Base-by-base conservation (phyloP, 768 basidiomycete species). In the Boletus pseudo-olivaceus region DNA sequence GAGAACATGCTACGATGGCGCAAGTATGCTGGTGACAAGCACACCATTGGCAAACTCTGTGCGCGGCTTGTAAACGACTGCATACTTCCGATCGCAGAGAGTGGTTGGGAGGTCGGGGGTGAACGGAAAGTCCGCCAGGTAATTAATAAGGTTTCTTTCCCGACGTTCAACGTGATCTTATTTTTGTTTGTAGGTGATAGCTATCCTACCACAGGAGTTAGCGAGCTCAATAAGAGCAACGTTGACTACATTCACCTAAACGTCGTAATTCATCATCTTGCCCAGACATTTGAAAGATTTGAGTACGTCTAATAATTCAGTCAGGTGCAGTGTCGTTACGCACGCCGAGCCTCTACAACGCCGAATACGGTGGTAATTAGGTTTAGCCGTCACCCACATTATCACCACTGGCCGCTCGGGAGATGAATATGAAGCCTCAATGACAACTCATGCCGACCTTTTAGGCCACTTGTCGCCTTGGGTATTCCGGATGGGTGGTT, bases 41-140 rank as follows among this genome's bases (percentile, higher is more conserved):
- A 76, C 59, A 81, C 81, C 7, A 62, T 83, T n/a, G 81, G 78
- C 8, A 69, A 75, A 45, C 72, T 90, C 42, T 76, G 82, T 20
- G 76, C 71, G 14, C 77, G 76, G 57, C 69, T 93, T 15, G 76
- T 90, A 9, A 79, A 79, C 20, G 73, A 78, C 19, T 79, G 78
- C 56, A 77, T 94, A 40, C 62, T 87, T 47, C 82, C 80, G 6
- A 75, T 90, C 30, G 85, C 92, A 6, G 78, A 83, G 56, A 79
- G 77, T 52, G 88, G 88, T 9, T 97, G 93, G 94, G 90, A 92
- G 40, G 87, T 90, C 35, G 93, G 94, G 11, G 92, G 92, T 2
- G 79, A 86, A 67, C 82, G 82, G 37, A 71, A 81, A 54, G 73
- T 81, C 53, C 74, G 71, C 29, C 82, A 81, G 80, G 90, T 90